Evolutionary conservation across 2,329 filamentous ascomycete species (phyloP), one percentile per base, ranked within the genome.

Genomic region (Neonectria magnoliae): DNA sequence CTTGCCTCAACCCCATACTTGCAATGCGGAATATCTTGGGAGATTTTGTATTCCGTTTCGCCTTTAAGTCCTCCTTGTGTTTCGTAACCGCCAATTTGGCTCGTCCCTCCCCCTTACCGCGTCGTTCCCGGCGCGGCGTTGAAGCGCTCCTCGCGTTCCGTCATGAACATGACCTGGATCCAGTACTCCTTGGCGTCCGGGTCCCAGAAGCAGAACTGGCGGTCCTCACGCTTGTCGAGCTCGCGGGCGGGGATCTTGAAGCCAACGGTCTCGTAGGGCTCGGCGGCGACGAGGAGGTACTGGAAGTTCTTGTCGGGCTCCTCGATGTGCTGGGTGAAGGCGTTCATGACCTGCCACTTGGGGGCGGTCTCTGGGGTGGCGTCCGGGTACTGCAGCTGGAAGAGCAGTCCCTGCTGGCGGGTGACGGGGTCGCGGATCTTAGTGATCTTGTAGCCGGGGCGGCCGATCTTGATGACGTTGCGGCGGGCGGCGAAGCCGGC

Each of bases 101-200:
- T 11, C 18, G n/a, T 2, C 8, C 29, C n/a, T 51, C 18, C 41
- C 31, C 6, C 20, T 79, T 75, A 86, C 72, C 84, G 77, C 2
- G 82, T 82, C 27, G 84, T 84, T 13, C 88, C 88, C 1, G 88
- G 88, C 58, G 89, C 88, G 18, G 88, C 87, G 54, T 88, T 89
- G 69, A 90, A 98, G 65, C 94, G 86, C 85, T 98, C 95, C 81
- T 98, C 96, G 68, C 96, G 89, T 84, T 99, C 96, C 42, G 96
- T 98, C 88, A 98, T 96, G 82, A 98, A 99, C 85, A 98, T 92
- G 70, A 99, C 87, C 84, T 98, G 96, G 44, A 98, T 88, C 93
- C 94, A 98, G 77, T 97, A 99, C 83, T 98, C 95, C 85, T 97
- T 97, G 68, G 91, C 90, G 79, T 99, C 96, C 65, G 91, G 90